These are phyloP conservation scores for Emmonsiellopsis sp. DNA, from an alignment of 2,329 filamentous ascomycete genomes.

Conservation along the genomic window DNA sequence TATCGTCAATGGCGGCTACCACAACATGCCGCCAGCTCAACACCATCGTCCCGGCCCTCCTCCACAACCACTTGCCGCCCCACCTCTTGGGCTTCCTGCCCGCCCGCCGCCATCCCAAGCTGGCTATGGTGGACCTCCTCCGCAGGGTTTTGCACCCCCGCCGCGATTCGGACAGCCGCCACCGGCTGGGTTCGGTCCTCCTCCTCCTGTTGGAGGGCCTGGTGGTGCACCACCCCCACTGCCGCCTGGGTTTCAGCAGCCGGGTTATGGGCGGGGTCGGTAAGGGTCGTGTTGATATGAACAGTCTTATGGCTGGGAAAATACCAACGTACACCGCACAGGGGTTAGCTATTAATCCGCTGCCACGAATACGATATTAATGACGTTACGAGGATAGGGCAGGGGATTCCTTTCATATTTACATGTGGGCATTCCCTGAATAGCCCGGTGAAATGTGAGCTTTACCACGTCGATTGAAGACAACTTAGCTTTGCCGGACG, in stretches of 20 bases:
- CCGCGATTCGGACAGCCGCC: slow-evolving; percentile 30
- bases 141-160: slow-evolving; percentile 30
- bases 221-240: slow-evolving; percentile 22
- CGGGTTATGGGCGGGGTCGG: slow-evolving; percentile 28
- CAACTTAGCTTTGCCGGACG: too few species aligned
- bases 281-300: slow-evolving; percentile 15
- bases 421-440: too few species aligned
- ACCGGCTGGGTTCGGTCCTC: slow-evolving; percentile 40
- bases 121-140: slow-evolving; percentile 56
- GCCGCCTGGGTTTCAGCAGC: slow-evolving; percentile 36
- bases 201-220: slow-evolving; percentile 18
- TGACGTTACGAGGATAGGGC: too few species aligned
- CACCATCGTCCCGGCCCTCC: slow-evolving; percentile 49
- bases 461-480: too few species aligned
- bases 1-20: slow-evolving; percentile 32
- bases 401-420: too few species aligned
- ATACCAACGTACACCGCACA: too few species aligned
- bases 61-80: slow-evolving; percentile 39
- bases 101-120: slow-evolving; percentile 61
- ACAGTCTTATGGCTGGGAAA: too few species aligned
- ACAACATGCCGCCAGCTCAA: slow-evolving; percentile 28
- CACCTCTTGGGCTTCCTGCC: slow-evolving; percentile 51
- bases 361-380: neutral
- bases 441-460: too few species aligned
- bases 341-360: too few species aligned